These are phyloP conservation scores for Knoxdaviesia capensis DNA, from an alignment of 2,329 filamentous ascomycete species.

Conservation along the genomic window DNA sequence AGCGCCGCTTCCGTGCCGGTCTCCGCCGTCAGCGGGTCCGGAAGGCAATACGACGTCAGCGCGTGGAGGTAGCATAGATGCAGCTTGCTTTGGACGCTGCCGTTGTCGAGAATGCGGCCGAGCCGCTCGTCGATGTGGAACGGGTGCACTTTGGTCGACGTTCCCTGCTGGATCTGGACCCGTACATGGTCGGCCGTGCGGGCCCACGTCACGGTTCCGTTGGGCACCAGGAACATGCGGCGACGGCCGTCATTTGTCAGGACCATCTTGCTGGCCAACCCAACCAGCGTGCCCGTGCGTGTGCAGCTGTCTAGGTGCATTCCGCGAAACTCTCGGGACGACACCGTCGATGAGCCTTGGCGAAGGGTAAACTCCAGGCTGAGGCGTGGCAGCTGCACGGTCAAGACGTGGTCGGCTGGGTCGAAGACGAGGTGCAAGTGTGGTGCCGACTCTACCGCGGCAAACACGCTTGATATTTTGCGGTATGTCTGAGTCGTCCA, in stretches of 20 bases:
- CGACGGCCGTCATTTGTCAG: slow-evolving; percentile 13
- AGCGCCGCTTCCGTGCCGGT: slow-evolving; percentile 37
- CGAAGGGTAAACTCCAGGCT: slow-evolving; percentile 24
- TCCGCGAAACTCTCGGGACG: slow-evolving; percentile 27
- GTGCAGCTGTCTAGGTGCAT: slow-evolving; percentile 27
- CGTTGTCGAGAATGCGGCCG: slow-evolving; percentile 27
- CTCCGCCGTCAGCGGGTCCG: slow-evolving; percentile 22
- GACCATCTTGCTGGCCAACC: slow-evolving; percentile 27
- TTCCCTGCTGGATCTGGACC: slow-evolving; percentile 14
- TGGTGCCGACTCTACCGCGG: not conserved
- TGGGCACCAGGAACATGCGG: slow-evolving; percentile 15
- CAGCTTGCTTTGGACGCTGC: slow-evolving; percentile 28
- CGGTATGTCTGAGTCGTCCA: too few species aligned
- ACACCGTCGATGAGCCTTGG: slow-evolving; percentile 9
- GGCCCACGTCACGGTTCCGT: slow-evolving; percentile 11
- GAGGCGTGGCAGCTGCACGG: slow-evolving; percentile 22
- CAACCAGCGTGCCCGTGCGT: slow-evolving; percentile 23
- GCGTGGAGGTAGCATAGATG: slow-evolving; percentile 31
- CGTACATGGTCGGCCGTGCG: slow-evolving; percentile 11
- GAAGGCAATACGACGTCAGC: slow-evolving; percentile 28
- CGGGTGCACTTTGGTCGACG: slow-evolving; percentile 11
- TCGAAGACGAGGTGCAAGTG: slow-evolving; percentile 1
- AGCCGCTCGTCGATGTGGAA: slow-evolving; percentile 29
- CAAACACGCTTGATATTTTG: too few species aligned
- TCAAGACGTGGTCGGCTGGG: not conserved